Evolutionary conservation across 139 green algal genomes (phyloP).

Genomic region (Chloropicon primus): DNA sequence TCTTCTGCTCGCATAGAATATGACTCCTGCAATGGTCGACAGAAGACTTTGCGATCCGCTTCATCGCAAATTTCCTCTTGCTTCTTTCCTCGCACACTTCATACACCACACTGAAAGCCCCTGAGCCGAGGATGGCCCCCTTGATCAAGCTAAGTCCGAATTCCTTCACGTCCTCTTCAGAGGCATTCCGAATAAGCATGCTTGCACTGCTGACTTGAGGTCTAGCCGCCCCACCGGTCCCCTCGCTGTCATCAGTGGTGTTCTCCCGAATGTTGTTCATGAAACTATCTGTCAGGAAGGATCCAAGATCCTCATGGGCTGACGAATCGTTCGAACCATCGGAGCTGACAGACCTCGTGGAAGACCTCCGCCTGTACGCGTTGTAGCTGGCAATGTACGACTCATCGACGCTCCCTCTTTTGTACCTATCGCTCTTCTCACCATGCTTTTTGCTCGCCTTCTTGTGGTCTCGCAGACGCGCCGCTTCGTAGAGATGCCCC

Average conservation of each 20-base stretch:
- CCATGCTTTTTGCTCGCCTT: not conserved
- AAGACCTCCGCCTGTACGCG: not conserved
- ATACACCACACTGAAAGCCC: slow-evolving; percentile 2
- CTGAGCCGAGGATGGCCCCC: not conserved
- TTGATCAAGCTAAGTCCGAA: not conserved
- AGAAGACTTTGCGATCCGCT: slow-evolving; percentile 80
- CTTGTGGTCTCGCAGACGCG: not conserved
- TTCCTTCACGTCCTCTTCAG: not conserved
- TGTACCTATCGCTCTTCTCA: not conserved
- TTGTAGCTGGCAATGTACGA: not conserved
- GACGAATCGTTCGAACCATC: not conserved
- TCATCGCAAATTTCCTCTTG: slow-evolving; percentile 70
- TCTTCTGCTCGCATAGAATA: slow-evolving; percentile 87
- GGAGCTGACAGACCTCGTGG: not conserved
- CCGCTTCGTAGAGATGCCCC: not conserved
- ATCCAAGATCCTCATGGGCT: not conserved
- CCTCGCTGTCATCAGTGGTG: not conserved
- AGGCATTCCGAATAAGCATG: not conserved
- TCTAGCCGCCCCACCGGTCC: not conserved
- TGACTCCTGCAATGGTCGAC: slow-evolving; percentile 84
- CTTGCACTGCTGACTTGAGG: too few relatives aligned
- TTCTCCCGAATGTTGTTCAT: not conserved
- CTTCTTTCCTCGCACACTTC: slow-evolving; percentile 32
- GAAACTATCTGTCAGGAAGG: not conserved
- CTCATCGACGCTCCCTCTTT: not conserved